Evolutionary conservation across 2,329 filamentous ascomycete species (phyloP), one percentile per base, ranked within the genome.

Genomic region (Aureobasidium uvarum): DNA sequence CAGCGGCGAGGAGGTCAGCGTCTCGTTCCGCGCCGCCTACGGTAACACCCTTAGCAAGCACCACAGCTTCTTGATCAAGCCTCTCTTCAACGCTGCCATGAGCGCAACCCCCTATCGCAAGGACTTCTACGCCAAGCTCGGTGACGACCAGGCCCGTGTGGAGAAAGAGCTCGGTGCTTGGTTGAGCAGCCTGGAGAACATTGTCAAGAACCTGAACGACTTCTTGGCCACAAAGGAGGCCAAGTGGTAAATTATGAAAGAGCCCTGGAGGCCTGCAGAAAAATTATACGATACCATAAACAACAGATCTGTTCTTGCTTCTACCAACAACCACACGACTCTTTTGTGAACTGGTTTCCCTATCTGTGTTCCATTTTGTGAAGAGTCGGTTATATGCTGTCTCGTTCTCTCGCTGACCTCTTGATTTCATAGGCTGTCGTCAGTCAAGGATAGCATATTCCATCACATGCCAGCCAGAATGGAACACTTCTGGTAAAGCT

Each of bases 81-180:
- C 92, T 67, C 84, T 97, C 75, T 98, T 98, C 85, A 90, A 85
- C 72, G 89, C 92, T 68, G 94, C 94, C 76, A 96, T 99, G 92
- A 86, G 86, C 71, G 93, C 92, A 20, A 94, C 90, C 71, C 95
- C 95, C 1, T 96, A 97, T 84, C 87, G 94, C 71, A 91, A 91
- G 77, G 91, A 94, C 78, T 98, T 99, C 76, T 98, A 97, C 77
- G 79, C 79, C 70, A 96, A 97, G 85, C 83, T 99, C 50, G 92
- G 90, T 43, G 81, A 82, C 23, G 85, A 91, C 74, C 78, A 84
- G 45, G 74, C 73, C 14, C 85, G 88, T 77, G 88, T 95, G 56
- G 72, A 82, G 59, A 74, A 78, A 64, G 86, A 90, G 74, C 77
- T 97, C 72, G 79, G 83, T 71, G 79, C 81, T 69, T 97, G 94